Evolutionary conservation across 805 yeast genomes (phyloP).

Genomic region (Ogataea angusta): DNA sequence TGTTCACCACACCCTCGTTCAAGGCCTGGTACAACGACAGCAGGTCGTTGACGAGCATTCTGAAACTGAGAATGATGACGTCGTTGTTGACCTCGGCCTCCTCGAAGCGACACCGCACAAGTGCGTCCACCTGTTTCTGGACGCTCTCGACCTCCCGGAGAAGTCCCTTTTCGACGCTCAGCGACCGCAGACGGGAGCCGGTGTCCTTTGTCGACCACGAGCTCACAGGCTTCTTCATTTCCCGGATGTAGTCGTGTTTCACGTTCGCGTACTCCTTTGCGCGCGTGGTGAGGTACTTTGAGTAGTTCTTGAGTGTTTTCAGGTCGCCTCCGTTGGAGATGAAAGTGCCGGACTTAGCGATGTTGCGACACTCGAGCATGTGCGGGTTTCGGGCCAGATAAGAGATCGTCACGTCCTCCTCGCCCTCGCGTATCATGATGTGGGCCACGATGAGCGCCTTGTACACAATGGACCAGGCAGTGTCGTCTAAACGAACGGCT

Average conservation of each 20-base stretch:
- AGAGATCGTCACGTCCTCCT: conserved; percentile 64
- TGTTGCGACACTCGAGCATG: conserved; percentile 53
- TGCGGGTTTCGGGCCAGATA: conserved; percentile 61
- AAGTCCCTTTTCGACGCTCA: conserved; percentile 74
- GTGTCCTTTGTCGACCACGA: conserved; percentile 38
- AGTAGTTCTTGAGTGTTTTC: conserved; percentile 59
- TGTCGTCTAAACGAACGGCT: conserved; percentile 60
- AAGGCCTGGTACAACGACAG: conserved; percentile 82
- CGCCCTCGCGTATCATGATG: conserved; percentile 91
- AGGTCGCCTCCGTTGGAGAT: conserved; percentile 46
- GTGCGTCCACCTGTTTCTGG: conserved; percentile 71
- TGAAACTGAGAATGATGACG: conserved; percentile 75
- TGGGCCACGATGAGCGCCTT: conserved; percentile 83
- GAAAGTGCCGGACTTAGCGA: conserved; percentile 26
- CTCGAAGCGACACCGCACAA: conserved; percentile 69
- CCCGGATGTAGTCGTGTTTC: conserved; percentile 74
- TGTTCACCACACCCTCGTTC: conserved; percentile 93
- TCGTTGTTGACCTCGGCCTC: conserved; percentile 85
- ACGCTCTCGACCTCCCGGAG: conserved; percentile 83
- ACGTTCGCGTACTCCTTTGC: conserved; percentile 66
- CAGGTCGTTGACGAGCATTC: conserved; percentile 86
- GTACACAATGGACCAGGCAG: conserved; percentile 89
- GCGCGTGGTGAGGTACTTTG: conserved; percentile 65
- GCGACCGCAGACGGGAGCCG: conserved; percentile 60
- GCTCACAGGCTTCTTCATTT: conserved; percentile 39